These are phyloP conservation scores for Recurvomyces mirabilis DNA, from an alignment of 495 filamentous ascomycete genomes.

Conservation along the genomic window DNA sequence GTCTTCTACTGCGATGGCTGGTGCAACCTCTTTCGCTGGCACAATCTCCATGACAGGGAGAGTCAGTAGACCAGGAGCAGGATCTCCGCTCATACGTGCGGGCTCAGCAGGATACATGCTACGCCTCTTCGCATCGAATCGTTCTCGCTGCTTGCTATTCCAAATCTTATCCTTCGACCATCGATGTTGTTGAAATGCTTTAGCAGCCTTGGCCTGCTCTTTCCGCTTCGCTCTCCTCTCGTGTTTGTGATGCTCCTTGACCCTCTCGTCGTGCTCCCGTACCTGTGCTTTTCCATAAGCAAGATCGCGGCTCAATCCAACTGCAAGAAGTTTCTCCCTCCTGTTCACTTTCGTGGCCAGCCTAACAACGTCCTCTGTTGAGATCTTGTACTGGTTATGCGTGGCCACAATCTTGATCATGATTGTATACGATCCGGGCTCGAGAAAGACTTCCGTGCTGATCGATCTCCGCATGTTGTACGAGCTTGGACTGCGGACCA, in stretches of 20 bases:
- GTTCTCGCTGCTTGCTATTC: conserved; percentile 11
- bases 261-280: background rate
- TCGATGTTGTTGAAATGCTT: conserved; percentile 19
- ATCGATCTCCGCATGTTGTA: conserved; percentile 66
- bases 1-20: no score
- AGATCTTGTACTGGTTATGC: background rate
- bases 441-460: conserved; percentile 67
- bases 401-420: conserved; percentile 70
- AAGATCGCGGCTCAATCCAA: conserved; percentile 1
- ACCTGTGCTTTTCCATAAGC: background rate
- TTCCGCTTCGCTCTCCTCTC: conserved; percentile 31
- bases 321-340: conserved; percentile 55
- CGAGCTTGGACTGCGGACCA: conserved; percentile 62
- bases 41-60: no score
- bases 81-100: no score
- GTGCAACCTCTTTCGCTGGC: no score
- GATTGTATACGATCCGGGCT: conserved; percentile 68
- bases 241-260: conserved; percentile 32
- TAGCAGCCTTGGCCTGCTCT: conserved; percentile 23
- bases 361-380: conserved; percentile 46
- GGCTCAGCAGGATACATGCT: no score
- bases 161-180: conserved; percentile 17
- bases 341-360: conserved; percentile 46
- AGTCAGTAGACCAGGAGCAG: no score
- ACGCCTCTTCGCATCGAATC: conserved; percentile 17